Evolutionary conservation across 305 asterid species (phyloP).

Genomic region (Solanum chacoense): DNA sequence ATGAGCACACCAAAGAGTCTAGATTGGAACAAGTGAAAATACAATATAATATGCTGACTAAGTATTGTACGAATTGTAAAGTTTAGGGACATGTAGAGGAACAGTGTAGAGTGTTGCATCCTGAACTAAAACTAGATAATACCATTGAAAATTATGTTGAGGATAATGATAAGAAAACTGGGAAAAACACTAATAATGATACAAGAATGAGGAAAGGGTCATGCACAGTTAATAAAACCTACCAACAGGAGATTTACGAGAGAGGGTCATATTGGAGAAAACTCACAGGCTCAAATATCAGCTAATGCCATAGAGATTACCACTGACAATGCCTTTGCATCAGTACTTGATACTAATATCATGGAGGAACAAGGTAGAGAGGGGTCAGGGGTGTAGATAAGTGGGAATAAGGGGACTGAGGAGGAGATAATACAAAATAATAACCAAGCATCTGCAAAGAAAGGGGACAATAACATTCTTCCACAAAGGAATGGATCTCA

Average conservation of each 20-base stretch:
- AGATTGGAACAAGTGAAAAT: neutral
- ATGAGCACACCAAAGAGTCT: neutral
- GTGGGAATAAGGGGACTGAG: neutral
- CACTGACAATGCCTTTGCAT: neutral
- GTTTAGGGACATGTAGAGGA: neutral
- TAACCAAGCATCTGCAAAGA: too few relatives aligned
- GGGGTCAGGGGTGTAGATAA: neutral
- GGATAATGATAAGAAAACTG: neutral
- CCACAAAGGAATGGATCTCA: too few relatives aligned
- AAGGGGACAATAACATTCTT: too few relatives aligned
- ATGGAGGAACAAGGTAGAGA: neutral
- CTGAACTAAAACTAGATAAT: neutral
- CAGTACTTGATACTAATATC: too few relatives aligned
- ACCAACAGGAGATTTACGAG: too few relatives aligned
- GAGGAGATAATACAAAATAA: neutral
- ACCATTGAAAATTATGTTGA: neutral
- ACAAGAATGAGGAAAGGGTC: neutral
- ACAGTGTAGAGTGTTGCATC: too few relatives aligned
- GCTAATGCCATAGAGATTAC: neutral
- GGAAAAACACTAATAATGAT: neutral
- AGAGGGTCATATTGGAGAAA: too few relatives aligned
- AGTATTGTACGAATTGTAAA: neutral
- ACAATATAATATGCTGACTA: neutral
- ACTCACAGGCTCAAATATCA: neutral
- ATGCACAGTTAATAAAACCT: too few relatives aligned